A percentile compares a stretch with the other conserved stretches of the same genome.
Evolutionary conservation across 1,284 basidiomycete genomes (phyloP).

Genomic region (Cystobasidium sp.): DNA sequence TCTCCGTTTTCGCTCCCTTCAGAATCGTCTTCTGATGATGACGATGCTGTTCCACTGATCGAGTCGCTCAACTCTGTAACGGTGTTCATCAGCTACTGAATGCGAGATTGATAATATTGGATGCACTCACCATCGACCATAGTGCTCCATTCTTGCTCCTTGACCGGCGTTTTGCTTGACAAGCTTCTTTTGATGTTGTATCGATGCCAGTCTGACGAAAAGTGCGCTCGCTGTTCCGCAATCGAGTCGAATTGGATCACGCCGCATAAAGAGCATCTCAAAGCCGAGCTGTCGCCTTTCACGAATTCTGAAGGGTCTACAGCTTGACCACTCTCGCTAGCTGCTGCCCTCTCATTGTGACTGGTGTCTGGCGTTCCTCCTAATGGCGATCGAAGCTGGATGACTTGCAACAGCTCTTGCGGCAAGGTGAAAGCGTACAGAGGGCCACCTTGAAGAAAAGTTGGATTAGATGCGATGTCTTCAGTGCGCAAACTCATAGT

Average conservation of each 20-base stretch:
- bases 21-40: conserved; percentile 59
- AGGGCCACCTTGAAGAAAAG: conserved; percentile 22
- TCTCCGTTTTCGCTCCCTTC: conserved; percentile 58
- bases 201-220: conserved; percentile 94
- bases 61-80: conserved; percentile 43
- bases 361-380: conserved; percentile 30
- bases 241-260: conserved; percentile 68
- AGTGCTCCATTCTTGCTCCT: conserved; percentile 72
- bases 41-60: conserved; percentile 43
- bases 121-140: conserved; percentile 75
- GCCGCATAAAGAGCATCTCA: conserved; percentile 77
- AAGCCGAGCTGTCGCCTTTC: conserved; percentile 32
- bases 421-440: conserved; percentile 57
- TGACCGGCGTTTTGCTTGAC: conserved; percentile 66
- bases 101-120: conserved; percentile 63
- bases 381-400: conserved; percentile 52
- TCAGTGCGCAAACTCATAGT: neutral
- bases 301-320: neutral
- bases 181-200: conserved; percentile 87
- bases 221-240: conserved; percentile 83
- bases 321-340: neutral
- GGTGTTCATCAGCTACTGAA: conserved; percentile 57
- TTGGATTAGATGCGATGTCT: neutral
- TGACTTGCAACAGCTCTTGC: conserved; percentile 51
- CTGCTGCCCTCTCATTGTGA: neutral